Percentiles rank a stretch among this genome's conserved stretches.
These are phyloP conservation scores for Fusarium sarcochroum DNA, from an alignment of 2,329 filamentous ascomycete genomes.

Conservation along the genomic window DNA sequence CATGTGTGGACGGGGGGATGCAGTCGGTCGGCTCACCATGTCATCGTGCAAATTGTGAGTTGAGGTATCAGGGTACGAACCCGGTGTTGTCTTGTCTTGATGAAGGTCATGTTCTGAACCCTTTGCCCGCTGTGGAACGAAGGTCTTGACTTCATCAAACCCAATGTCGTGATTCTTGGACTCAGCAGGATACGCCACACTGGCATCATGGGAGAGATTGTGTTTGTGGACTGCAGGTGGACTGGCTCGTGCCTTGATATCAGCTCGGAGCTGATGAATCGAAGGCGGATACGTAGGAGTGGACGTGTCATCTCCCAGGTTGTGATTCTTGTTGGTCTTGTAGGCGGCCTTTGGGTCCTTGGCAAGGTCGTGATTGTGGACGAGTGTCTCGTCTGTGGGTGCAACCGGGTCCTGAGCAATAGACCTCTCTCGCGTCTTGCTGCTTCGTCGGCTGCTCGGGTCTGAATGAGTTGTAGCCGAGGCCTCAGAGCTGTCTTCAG, in stretches of 20 bases:
- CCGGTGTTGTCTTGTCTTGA: constrained; percentile 21
- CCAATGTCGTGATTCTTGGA: constrained; percentile 26
- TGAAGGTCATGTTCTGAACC: constrained; percentile 33
- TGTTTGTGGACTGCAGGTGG: constrained; percentile 30
- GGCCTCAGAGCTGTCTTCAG: constrained; percentile 32
- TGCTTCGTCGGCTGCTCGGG: constrained; percentile 9
- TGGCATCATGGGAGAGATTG: constrained; percentile 27
- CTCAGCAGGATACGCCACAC: neutral
- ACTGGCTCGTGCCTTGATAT: constrained; percentile 25
- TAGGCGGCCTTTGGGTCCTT: constrained; percentile 20
- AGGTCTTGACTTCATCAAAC: constrained; percentile 19
- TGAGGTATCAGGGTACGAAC: constrained; percentile 11
- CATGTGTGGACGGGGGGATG: constrained; percentile 21
- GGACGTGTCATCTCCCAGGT: constrained; percentile 22
- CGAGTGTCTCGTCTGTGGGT: constrained; percentile 24
- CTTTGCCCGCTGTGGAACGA: constrained; percentile 10
- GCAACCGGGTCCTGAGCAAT: constrained; percentile 25
- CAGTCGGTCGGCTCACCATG: constrained; percentile 3
- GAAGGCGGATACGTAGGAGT: constrained; percentile 23
- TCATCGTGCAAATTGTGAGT: constrained; percentile 36
- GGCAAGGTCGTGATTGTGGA: constrained; percentile 23
- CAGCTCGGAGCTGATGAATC: constrained; percentile 34
- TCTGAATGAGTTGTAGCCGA: constrained; percentile 3
- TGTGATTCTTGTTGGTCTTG: constrained; percentile 5
- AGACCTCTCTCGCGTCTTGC: constrained; percentile 26